These are phyloP conservation scores for Colletotrichum tamarilloi DNA, from an alignment of 2,329 filamentous ascomycete genomes.

Conservation along the genomic window DNA sequence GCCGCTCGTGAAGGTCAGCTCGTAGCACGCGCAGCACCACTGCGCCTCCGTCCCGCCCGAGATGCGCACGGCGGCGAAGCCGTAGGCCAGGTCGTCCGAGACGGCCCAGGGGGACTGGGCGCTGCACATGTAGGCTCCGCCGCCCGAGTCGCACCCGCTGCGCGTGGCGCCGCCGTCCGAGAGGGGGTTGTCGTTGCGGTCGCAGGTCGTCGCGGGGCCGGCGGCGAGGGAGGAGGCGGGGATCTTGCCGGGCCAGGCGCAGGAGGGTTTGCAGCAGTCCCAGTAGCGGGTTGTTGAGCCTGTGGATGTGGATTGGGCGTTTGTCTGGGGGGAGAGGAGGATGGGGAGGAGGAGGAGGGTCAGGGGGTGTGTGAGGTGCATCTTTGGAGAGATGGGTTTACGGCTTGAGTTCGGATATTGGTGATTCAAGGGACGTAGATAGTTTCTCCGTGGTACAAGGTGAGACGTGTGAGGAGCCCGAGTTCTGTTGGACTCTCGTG, in stretches of 20 bases:
- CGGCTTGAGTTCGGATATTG: not conserved
- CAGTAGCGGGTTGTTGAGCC: conserved; percentile 51
- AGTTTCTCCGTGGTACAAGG: not conserved
- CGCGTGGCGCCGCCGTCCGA: conserved; percentile 48
- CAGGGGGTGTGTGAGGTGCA: conserved; percentile 17
- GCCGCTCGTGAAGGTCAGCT: conserved; percentile 68
- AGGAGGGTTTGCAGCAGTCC: conserved; percentile 71
- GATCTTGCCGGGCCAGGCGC: conserved; percentile 62
- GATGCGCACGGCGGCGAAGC: conserved; percentile 64
- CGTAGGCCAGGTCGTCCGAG: conserved; percentile 62
- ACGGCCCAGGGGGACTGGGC: conserved; percentile 63
- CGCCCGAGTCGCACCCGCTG: conserved; percentile 55
- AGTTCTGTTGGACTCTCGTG: not conserved
- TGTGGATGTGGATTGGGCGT: conserved; percentile 42
- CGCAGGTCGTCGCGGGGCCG: conserved; percentile 58
- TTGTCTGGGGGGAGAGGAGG: conserved; percentile 25
- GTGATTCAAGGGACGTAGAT: not conserved
- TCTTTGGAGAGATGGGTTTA: not conserved
- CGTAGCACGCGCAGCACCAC: conserved; percentile 68
- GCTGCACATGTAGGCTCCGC: conserved; percentile 64
- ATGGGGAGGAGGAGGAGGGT: conserved; percentile 38
- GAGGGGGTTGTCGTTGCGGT: conserved; percentile 60
- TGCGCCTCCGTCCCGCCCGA: conserved; percentile 52
- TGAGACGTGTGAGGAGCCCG: not conserved
- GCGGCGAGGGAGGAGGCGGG: conserved; percentile 44